Evolutionary conservation across 2,329 filamentous ascomycete genomes (phyloP), one percentile per base, ranked within the genome.

Genomic region (Nemania diffusa): DNA sequence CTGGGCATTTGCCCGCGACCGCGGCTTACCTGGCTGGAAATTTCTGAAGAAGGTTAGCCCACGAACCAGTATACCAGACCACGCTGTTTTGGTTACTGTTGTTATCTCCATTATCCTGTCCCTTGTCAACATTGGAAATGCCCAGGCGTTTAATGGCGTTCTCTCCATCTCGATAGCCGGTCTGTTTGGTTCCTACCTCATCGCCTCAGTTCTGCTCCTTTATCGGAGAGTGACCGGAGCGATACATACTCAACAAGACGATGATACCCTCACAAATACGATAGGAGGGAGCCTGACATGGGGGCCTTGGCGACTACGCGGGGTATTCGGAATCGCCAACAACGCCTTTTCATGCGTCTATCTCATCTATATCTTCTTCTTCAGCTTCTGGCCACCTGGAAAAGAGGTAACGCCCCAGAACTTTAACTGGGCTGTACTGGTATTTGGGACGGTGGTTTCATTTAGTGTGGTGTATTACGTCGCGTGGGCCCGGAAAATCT

Each of bases 1-100:
- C 11, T 88, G 84, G 84, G 84, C 86, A 0, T 88, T 88, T 20
- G 69, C 73, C 15, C 70, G 73, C 4, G 73, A 75, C 24, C 71
- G 71, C 11, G 73, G 68, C 2, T 53, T 75, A 40, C 73, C 73
- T 0, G 70, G 70, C 8, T 74, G 70, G 72, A 55, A 27, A 34
- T 27, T 61, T 2, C n/a, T 75, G 20, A 71, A 69, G 44, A 67
- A 68, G 29, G 66, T 72, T 48, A 73, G 67, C 61, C 68, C 70
- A 5, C 64, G 72, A 8, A 74, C 71, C 1, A 68, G 64, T 32
- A 73, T 75, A n/a, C 73, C 73, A 1, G 32, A 65, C 11, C 56
- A 74, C 32, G 42, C 72, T 17, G 71, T 74, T 24, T 57, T 73
- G 13, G 64, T 70, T 11, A 71, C 69, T 5, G 56, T 68, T 1